phyloP scores from a whole-genome alignment of 306 rosid genomes.

The Malus asiatica region DNA sequence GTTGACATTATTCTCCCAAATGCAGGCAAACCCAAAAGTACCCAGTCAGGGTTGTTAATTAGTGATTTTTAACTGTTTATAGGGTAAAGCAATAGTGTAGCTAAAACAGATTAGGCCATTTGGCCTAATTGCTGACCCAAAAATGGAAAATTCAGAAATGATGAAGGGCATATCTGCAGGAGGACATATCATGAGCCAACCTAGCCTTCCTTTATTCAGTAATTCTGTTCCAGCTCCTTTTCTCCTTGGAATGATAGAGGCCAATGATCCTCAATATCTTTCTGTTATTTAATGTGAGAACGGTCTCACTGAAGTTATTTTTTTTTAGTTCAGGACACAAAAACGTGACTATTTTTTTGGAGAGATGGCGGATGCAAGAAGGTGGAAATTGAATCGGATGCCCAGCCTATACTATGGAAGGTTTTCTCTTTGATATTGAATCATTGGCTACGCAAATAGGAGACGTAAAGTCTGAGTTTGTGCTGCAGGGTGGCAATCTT shows the following conservation, averaged over 20 bases:
- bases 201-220: not conserved
- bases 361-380: too few relatives aligned
- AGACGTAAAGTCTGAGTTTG: too few relatives aligned
- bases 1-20: slow-evolving; percentile 18
- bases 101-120: slow-evolving; percentile 11
- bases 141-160: slow-evolving; percentile 1
- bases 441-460: too few relatives aligned
- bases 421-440: too few relatives aligned
- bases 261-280: not conserved
- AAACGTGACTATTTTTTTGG: too few relatives aligned
- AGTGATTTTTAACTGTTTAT: not conserved
- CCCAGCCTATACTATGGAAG: too few relatives aligned
- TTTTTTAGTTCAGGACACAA: too few relatives aligned
- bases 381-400: too few relatives aligned
- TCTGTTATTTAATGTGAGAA: too few relatives aligned
- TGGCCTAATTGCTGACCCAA: slow-evolving; percentile 1
- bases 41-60: not conserved
- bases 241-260: not conserved
- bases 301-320: too few relatives aligned
- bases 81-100: not conserved
- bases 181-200: not conserved
- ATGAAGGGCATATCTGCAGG: not conserved
- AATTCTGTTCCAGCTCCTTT: not conserved
- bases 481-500: too few relatives aligned
- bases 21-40: not conserved